Evolutionary conservation across 331 rosid species (phyloP).

Genomic region (Malus hybrid): DNA sequence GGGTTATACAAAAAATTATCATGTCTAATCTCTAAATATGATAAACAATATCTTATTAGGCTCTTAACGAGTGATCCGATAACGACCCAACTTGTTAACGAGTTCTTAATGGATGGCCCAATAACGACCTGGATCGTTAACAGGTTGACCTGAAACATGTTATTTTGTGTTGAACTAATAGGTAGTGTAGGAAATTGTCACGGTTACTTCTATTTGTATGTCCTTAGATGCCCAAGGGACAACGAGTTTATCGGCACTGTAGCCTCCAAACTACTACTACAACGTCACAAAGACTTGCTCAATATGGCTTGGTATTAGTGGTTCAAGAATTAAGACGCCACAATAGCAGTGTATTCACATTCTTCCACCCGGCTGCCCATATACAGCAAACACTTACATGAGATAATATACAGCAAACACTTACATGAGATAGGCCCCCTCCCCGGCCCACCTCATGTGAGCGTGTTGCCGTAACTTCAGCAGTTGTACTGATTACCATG

Average conservation of each 20-base stretch:
- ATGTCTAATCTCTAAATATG: too few species aligned
- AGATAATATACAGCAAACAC: neutral
- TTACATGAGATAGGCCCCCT: neutral
- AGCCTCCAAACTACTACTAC: neutral
- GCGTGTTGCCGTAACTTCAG: neutral
- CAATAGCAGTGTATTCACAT: neutral
- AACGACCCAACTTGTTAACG: too few species aligned
- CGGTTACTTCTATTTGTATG: neutral
- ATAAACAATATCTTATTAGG: too few species aligned
- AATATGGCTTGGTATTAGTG: neutral
- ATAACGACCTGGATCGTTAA: too few species aligned
- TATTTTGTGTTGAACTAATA: too few species aligned
- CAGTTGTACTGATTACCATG: neutral
- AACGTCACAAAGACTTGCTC: neutral
- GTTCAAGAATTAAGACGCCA: neutral
- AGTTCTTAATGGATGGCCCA: too few species aligned
- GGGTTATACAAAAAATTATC: too few species aligned
- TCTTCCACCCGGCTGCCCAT: neutral
- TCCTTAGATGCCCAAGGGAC: too few species aligned
- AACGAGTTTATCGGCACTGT: neutral
- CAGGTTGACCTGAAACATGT: too few species aligned
- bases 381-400: neutral
- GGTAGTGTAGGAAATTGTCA: too few species aligned
- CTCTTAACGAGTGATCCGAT: too few species aligned
- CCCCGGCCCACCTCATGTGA: neutral